phyloP scores from a whole-genome alignment of 192 early-diverging fungal genomes.

The Linnemannia elongata region DNA sequence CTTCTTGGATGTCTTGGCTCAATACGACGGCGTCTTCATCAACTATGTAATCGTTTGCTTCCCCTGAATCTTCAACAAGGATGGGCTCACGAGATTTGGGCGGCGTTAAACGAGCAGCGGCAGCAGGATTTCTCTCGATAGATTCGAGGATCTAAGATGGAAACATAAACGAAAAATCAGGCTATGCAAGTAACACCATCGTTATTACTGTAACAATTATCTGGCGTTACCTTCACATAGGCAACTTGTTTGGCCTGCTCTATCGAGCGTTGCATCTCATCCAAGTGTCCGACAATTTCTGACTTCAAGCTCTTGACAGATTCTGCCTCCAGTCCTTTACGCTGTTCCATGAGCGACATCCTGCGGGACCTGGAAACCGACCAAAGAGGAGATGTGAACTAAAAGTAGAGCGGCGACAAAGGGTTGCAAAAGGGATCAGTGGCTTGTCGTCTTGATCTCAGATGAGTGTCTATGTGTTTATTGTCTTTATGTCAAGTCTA shows the following conservation, averaged over 20 bases:
- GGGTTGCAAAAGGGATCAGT: neutral
- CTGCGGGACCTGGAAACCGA: conserved; percentile 17
- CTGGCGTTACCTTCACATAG: conserved; percentile 23
- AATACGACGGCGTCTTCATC: conserved; percentile 5
- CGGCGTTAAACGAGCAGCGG: conserved; percentile 2
- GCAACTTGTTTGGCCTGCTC: conserved; percentile 38
- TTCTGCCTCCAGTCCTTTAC: neutral
- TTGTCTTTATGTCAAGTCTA: conserved; percentile 8
- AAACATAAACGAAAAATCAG: neutral
- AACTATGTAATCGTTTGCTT: neutral
- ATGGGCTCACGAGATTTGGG: neutral
- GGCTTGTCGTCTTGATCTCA: neutral
- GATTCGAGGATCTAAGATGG: conserved; percentile 26
- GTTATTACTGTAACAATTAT: neutral
- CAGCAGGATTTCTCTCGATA: conserved; percentile 14
- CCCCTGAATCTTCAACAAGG: neutral
- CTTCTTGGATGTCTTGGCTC: conserved; percentile 1
- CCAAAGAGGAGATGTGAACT: conserved; percentile 48
- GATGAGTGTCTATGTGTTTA: neutral
- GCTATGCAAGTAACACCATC: neutral
- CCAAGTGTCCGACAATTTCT: conserved; percentile 34
- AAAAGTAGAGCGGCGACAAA: neutral
- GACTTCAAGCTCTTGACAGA: neutral
- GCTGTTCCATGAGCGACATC: conserved; percentile 16
- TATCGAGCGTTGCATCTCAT: conserved; percentile 23